A percentile compares a stretch with the other conserved stretches of the same genome.
phyloP scores from a whole-genome alignment of 2,329 filamentous ascomycete species.

The Ascochyta koolunga region DNA sequence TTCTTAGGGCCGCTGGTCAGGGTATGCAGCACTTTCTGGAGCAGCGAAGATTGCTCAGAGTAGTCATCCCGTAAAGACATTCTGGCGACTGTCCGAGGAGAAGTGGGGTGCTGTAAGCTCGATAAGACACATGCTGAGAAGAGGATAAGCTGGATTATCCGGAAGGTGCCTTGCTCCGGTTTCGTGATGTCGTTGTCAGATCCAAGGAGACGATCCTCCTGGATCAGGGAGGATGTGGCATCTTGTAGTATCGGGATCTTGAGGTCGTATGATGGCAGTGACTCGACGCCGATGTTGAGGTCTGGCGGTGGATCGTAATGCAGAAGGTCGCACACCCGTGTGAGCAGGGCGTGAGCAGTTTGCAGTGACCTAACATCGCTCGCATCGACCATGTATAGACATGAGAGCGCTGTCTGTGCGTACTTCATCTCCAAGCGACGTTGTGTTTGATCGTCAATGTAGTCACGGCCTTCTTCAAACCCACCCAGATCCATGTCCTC shows the following conservation, averaged over 20 bases:
- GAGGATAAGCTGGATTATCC: conserved; percentile 67
- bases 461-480: conserved; percentile 57
- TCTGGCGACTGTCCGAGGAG: conserved; percentile 57
- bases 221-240: conserved; percentile 42
- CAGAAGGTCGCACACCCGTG: conserved; percentile 65
- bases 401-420: conserved; percentile 70
- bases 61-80: conserved; percentile 68
- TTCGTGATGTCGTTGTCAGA: conserved; percentile 69
- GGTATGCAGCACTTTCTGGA: conserved; percentile 64
- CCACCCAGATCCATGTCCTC: conserved; percentile 71
- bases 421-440: conserved; percentile 68
- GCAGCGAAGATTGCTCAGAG: conserved; percentile 67
- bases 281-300: conserved; percentile 50
- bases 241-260: conserved; percentile 43
- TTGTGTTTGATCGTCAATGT: conserved; percentile 66
- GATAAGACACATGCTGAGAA: conserved; percentile 55
- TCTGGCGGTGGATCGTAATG: conserved; percentile 64
- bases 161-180: conserved; percentile 61
- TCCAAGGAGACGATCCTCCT: conserved; percentile 58
- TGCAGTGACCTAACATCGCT: conserved; percentile 63
- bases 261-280: conserved; percentile 51
- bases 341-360: conserved; percentile 65
- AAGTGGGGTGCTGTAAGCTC: conserved; percentile 49
- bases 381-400: conserved; percentile 70
- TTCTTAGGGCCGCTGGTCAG: conserved; percentile 60